These are phyloP conservation scores for Mayamaea pseudoterrestris DNA, from an alignment of 108 stramenopile species.

Conservation along the genomic window DNA sequence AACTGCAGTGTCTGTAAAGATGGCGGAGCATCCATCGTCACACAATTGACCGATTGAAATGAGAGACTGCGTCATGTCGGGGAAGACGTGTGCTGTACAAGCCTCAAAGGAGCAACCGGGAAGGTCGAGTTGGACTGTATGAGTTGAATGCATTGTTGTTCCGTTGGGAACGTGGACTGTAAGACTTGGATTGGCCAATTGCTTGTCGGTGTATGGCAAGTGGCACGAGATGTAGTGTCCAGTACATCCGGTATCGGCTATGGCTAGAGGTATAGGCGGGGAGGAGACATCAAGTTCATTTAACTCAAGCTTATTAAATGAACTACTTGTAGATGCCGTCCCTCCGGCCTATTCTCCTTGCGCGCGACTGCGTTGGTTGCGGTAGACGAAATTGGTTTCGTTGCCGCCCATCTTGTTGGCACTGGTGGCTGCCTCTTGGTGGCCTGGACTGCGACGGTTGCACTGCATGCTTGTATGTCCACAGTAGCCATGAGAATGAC, in stretches of 20 bases:
- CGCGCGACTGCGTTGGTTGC: no score
- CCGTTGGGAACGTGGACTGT: neutral
- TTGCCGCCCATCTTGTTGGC: no score
- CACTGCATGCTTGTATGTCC: no score
- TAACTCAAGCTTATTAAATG: no score
- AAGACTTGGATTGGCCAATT: neutral
- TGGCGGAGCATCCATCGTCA: slow-evolving; percentile 5
- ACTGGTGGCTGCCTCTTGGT: no score
- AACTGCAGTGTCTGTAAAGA: neutral
- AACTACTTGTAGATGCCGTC: no score
- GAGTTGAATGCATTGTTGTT: slow-evolving; percentile 1
- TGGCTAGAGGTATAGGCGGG: no score
- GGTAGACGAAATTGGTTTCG: no score
- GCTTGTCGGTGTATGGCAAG: neutral
- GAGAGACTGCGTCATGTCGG: neutral
- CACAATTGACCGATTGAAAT: slow-evolving; percentile 12
- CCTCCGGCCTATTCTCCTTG: no score
- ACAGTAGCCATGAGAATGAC: no score
- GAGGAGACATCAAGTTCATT: no score
- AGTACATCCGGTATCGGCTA: slow-evolving; percentile 2
- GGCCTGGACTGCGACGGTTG: no score
- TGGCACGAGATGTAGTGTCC: neutral
- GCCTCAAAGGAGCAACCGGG: neutral
- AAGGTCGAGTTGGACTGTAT: neutral
- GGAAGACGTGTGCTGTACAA: slow-evolving; percentile 1